Conservation (phyloP, 208 protist genomes). For the Balamuthia mandrillaris region DNA sequence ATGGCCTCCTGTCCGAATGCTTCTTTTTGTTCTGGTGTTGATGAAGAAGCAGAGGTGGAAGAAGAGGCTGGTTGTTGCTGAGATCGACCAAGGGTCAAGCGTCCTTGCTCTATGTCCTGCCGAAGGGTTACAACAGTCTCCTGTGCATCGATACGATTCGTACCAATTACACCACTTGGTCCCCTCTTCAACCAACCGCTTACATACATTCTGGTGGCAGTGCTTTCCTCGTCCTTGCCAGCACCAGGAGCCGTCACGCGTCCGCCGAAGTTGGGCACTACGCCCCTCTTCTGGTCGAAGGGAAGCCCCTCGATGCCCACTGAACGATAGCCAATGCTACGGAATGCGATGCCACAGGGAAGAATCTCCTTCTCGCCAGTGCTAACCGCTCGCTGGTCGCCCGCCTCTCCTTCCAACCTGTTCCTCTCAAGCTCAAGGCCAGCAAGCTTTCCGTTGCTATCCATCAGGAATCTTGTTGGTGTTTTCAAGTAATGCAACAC, state of each 20-base stretch:
- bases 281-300: not conserved
- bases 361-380: not conserved
- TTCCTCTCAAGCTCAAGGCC: conserved; percentile 6
- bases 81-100: not conserved
- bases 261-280: not conserved
- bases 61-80: not conserved
- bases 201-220: conserved; percentile 1
- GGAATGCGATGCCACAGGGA: not conserved
- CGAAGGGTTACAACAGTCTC: conserved; percentile 5
- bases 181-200: conserved; percentile 24
- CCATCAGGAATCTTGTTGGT: not conserved
- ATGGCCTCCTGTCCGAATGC: too few relatives aligned
- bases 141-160: conserved; percentile 23
- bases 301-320: not conserved
- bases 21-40: too few relatives aligned
- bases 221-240: not conserved
- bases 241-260: not conserved
- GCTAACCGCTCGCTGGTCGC: not conserved
- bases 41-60: not conserved
- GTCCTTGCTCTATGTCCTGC: not conserved
- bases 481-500: not conserved
- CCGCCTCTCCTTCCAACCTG: not conserved
- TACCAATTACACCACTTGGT: conserved; percentile 31
- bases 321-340: conserved; percentile 26
- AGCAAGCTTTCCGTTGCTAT: not conserved